These are phyloP conservation scores for Ganoderma sp. DNA, from an alignment of 1,284 basidiomycete genomes.

Conservation along the genomic window DNA sequence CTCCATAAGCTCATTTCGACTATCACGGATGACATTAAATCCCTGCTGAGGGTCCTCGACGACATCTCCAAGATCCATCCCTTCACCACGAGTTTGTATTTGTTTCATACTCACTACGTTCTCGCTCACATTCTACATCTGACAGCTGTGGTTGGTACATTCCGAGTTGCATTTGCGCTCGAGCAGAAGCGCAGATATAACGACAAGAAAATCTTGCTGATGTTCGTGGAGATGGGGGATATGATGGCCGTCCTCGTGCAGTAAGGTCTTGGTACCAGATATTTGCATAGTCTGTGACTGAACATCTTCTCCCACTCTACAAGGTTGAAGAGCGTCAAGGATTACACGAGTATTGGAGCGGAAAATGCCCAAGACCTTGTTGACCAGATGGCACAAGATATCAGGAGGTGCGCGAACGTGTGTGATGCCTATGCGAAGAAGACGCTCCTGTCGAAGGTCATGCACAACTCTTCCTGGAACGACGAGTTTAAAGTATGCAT, in stretches of 20 bases:
- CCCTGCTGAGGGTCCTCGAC: slow-evolving; percentile 13
- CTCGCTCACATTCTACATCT: background rate
- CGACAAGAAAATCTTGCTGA: slow-evolving; percentile 46
- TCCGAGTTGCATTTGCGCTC: slow-evolving; percentile 48
- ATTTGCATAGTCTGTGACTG: too few species aligned
- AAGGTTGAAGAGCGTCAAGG: background rate
- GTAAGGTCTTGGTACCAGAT: slow-evolving; percentile 33
- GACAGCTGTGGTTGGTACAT: slow-evolving; percentile 51
- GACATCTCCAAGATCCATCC: slow-evolving; percentile 38
- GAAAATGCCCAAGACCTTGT: slow-evolving; percentile 20
- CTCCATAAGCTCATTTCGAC: too few species aligned
- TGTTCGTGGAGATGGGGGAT: slow-evolving; percentile 52
- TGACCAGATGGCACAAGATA: slow-evolving; percentile 33
- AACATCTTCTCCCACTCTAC: too few species aligned
- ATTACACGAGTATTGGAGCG: background rate
- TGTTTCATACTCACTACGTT: too few species aligned
- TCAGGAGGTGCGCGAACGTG: slow-evolving; percentile 38
- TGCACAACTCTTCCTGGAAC: slow-evolving; percentile 47
- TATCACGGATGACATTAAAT: too few species aligned
- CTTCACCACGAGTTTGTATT: slow-evolving; percentile 32
- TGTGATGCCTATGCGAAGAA: slow-evolving; percentile 42
- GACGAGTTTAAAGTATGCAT: slow-evolving; percentile 41
- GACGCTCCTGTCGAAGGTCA: slow-evolving; percentile 42
- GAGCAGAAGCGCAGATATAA: slow-evolving; percentile 49
- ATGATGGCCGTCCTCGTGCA: slow-evolving; percentile 51